Evolutionary conservation across 1,284 basidiomycete species (phyloP).

Genomic region (Hypsizygus ulmarius): DNA sequence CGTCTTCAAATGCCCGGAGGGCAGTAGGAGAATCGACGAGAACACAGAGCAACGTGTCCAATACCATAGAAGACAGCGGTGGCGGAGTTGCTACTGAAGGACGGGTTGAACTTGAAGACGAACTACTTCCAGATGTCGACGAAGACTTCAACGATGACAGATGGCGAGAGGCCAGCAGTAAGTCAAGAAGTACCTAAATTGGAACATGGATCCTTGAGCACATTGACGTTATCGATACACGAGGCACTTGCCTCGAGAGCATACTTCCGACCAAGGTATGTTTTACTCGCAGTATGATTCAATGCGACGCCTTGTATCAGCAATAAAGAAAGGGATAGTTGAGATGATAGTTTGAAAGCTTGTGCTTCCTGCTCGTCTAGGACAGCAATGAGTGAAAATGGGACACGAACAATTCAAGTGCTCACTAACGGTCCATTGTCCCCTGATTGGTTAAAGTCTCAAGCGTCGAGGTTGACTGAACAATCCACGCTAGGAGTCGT

Average conservation of each 20-base stretch:
- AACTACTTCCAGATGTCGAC: constrained; percentile 10
- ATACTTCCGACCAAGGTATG: constrained; percentile 64
- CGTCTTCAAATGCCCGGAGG: constrained; percentile 73
- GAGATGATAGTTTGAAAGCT: constrained; percentile 41
- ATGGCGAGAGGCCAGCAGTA: constrained; percentile 70
- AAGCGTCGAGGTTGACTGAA: constrained; percentile 37
- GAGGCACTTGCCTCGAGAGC: constrained; percentile 61
- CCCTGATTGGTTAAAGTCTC: constrained; percentile 40
- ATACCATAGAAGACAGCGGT: constrained; percentile 50
- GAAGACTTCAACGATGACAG: constrained; percentile 31
- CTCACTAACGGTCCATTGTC: constrained; percentile 34
- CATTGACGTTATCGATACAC: constrained; percentile 7
- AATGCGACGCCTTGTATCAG: constrained; percentile 81
- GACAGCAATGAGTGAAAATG: constrained; percentile 2
- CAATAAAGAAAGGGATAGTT: constrained; percentile 57
- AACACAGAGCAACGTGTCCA: constrained; percentile 82
- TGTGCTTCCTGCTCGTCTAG: constrained; percentile 45
- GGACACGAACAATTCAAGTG: neutral
- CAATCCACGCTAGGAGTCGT: constrained; percentile 56
- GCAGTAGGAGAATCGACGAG: constrained; percentile 78
- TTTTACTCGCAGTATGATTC: constrained; percentile 67
- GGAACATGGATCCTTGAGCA: neutral
- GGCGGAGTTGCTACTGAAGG: constrained; percentile 22
- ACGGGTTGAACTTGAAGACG: constrained; percentile 13
- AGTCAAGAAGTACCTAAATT: constrained; percentile 58